phyloP scores from a whole-genome alignment of 306 rosid species.

The Corylus americana region DNA sequence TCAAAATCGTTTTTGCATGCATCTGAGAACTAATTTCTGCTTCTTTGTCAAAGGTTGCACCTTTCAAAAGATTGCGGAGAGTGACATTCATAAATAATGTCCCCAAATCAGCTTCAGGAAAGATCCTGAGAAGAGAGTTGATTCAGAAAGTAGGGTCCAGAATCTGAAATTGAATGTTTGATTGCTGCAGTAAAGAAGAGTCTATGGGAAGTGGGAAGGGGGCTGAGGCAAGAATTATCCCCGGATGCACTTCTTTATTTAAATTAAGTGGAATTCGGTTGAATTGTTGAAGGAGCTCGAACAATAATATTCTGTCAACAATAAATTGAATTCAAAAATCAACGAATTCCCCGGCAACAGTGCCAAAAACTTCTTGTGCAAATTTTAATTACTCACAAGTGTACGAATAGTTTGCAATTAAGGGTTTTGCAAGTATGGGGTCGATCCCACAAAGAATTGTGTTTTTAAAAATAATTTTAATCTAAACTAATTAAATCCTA shows the following conservation, averaged over 20 bases:
- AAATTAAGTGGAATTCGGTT: background rate
- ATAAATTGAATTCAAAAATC: no score
- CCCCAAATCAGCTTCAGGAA: constrained; percentile 82
- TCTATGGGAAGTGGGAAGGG: no score
- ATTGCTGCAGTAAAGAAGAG: no score
- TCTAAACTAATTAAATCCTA: no score
- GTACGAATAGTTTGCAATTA: no score
- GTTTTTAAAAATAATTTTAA: no score
- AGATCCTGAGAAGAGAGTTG: constrained; percentile 85
- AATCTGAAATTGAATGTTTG: constrained; percentile 35
- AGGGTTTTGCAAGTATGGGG: no score
- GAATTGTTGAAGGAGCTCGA: background rate
- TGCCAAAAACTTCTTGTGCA: no score
- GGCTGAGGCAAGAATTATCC: no score
- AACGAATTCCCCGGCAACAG: no score
- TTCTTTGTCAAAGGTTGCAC: constrained; percentile 66
- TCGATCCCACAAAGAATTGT: no score
- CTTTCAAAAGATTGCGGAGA: constrained; percentile 75
- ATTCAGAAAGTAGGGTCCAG: constrained; percentile 72
- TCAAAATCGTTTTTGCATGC: background rate
- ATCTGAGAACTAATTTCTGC: background rate
- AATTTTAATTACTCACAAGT: no score
- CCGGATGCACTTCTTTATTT: background rate
- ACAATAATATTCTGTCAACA: background rate
- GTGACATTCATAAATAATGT: constrained; percentile 74